Base-by-base conservation (phyloP, 345 rosid genomes). In the Noccaea caerulescens region DNA sequence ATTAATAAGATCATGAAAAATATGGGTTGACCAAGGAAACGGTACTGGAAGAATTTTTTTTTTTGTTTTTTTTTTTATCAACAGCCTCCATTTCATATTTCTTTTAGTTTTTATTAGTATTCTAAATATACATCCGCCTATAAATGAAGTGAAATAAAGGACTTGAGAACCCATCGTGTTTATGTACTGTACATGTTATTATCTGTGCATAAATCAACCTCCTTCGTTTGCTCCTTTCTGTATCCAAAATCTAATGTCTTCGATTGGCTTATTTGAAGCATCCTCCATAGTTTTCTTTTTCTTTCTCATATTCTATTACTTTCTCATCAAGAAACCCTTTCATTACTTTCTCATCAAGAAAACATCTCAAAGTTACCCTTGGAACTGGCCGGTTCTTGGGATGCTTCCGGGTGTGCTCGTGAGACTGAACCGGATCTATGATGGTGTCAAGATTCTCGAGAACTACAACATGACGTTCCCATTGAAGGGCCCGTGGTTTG, bases 361-460 rank as follows among this genome's bases (percentile, higher is more conserved):
- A 51, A 36, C 7, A 8, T 27, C 25, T 57, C 44, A 69, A 36
- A 55, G 57, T 16, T 12, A 30, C 63, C 73, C 51, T 6, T 75
- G 32, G 63, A 68, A 68, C 72, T 68, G 64, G 74, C 81, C 50
- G 67, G 76, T 38, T 60, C 66, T 59, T 30, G 81, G 74, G 12
- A 69, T 73, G 76, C 5, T 69, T 4, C 81, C 62, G 0, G 52
- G 33, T 23, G 1, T 42, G 13, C 46, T 77, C 33, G 27, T 70
- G 51, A 39, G 25, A 9, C 16, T 70, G 10, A n/a, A 47, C 32
- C 41, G 58, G 10, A 13, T 59, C 59, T 39, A n/a, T 7, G 65
- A 12, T 20, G 7, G 8, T 14, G 13, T 68, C 3, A 66, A 73
- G 68, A 1, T 47, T 68, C 62, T 72, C 12, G 55, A 52, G 16